Evolutionary conservation across 495 filamentous ascomycete genomes (phyloP).

Genomic region (Podospora conica): DNA sequence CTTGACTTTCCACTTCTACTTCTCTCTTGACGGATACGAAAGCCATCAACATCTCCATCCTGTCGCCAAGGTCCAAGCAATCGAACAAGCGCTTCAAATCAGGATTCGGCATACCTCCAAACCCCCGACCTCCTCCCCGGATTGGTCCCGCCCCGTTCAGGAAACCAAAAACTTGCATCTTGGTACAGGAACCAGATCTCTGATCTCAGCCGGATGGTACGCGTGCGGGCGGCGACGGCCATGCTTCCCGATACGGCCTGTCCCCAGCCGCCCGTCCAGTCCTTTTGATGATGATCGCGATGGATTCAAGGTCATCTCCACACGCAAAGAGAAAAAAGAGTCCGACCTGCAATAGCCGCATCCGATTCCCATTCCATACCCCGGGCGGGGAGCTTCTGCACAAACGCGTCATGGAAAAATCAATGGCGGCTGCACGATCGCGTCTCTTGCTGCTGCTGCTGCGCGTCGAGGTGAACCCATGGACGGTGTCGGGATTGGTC

Average conservation of each 20-base stretch:
- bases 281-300: not conserved
- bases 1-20: not conserved
- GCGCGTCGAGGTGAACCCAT: constrained; percentile 1
- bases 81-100: not conserved
- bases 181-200: not conserved
- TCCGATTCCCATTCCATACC: not conserved
- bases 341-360: not conserved
- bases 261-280: not conserved
- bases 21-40: too few species aligned
- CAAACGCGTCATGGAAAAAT: constrained; percentile 21
- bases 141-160: not conserved
- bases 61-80: not conserved
- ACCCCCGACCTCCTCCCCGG: not conserved
- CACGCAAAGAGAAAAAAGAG: not conserved
- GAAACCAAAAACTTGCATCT: not conserved
- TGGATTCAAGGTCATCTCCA: not conserved
- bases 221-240: not conserved
- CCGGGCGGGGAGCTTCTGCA: constrained; percentile 7
- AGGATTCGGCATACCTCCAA: not conserved
- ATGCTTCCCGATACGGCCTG: not conserved
- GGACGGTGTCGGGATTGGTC: constrained; percentile 12
- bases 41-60: not conserved
- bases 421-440: constrained; percentile 13
- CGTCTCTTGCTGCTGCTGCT: constrained; percentile 12
- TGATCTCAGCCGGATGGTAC: not conserved